Conservation (phyloP, 2,329 filamentous ascomycete genomes). For the Bipolaris cookei region DNA sequence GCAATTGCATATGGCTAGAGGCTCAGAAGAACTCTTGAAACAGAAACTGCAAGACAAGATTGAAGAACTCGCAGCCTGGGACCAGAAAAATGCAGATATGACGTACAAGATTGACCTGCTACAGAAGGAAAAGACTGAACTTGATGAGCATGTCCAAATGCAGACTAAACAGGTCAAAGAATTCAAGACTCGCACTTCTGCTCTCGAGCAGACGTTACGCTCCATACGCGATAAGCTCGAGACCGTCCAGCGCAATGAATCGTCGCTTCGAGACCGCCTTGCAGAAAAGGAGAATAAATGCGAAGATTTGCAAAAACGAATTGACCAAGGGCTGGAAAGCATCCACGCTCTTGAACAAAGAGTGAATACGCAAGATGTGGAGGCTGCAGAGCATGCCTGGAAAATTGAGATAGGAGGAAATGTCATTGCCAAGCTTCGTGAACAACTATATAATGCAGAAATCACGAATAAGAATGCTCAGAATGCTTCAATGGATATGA, state of each 20-base stretch:
- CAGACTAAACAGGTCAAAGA: conserved; percentile 27
- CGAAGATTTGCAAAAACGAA: conserved; percentile 21
- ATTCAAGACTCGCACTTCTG: conserved; percentile 29
- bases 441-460: conserved; percentile 33
- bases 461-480: conserved; percentile 29
- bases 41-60: conserved; percentile 35
- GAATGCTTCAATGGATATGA: conserved; percentile 28
- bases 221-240: conserved; percentile 29
- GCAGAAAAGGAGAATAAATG: conserved; percentile 28
- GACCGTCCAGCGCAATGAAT: conserved; percentile 29
- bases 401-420: conserved; percentile 31
- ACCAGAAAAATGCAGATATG: conserved; percentile 23
- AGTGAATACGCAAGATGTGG: conserved; percentile 28
- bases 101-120: conserved; percentile 30
- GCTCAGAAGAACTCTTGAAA: conserved; percentile 30
- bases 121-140: conserved; percentile 30
- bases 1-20: conserved; percentile 27
- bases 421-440: conserved; percentile 32
- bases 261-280: conserved; percentile 31
- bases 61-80: conserved; percentile 36
- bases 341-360: conserved; percentile 28
- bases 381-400: conserved; percentile 32
- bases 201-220: conserved; percentile 30
- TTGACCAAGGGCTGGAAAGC: conserved; percentile 35
- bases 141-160: conserved; percentile 30